Percentiles rank a stretch among this genome's conserved stretches.
Evolutionary conservation across 495 filamentous ascomycete species (phyloP).

Genomic region (Ascodesmis nigricans): DNA sequence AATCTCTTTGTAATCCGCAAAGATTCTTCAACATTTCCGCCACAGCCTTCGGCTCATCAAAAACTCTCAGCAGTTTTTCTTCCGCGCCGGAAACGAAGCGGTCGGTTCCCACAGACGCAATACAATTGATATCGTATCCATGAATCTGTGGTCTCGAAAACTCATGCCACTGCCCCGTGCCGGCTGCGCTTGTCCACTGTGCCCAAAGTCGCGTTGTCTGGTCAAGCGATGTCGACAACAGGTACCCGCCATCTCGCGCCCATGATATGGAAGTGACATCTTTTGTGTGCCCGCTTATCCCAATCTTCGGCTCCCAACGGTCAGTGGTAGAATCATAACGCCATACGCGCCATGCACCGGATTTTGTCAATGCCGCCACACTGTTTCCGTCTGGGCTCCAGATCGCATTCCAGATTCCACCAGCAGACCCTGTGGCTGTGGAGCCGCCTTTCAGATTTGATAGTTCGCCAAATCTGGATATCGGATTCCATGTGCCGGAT

Average conservation of each 20-base stretch:
- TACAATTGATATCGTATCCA: slow-evolving; percentile 92
- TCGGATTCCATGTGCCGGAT: slow-evolving; percentile 77
- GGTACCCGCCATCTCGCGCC: slow-evolving; percentile 61
- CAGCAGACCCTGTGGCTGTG: slow-evolving; percentile 82
- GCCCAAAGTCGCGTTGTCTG: slow-evolving; percentile 88
- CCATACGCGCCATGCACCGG: slow-evolving; percentile 87
- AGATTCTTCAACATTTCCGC: slow-evolving; percentile 49
- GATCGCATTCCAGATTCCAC: slow-evolving; percentile 86
- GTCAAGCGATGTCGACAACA: slow-evolving; percentile 73
- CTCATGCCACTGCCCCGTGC: slow-evolving; percentile 61
- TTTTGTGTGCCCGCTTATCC: slow-evolving; percentile 64
- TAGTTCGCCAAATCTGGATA: slow-evolving; percentile 71
- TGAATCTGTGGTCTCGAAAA: slow-evolving; percentile 91
- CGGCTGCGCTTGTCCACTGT: slow-evolving; percentile 39
- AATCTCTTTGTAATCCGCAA: slow-evolving; percentile 32
- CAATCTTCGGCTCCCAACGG: slow-evolving; percentile 52
- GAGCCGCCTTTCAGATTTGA: slow-evolving; percentile 84
- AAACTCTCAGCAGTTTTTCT: slow-evolving; percentile 89
- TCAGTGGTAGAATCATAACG: slow-evolving; percentile 31
- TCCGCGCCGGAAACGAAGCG: slow-evolving; percentile 91
- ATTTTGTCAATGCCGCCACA: slow-evolving; percentile 65
- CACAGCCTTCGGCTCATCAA: slow-evolving; percentile 69
- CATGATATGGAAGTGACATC: slow-evolving; percentile 61
- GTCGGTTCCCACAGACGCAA: slow-evolving; percentile 44
- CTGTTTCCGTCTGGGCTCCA: slow-evolving; percentile 63